Evolutionary conservation across 2,329 filamentous ascomycete genomes (phyloP).

Genomic region (Madurella mycetomatis): DNA sequence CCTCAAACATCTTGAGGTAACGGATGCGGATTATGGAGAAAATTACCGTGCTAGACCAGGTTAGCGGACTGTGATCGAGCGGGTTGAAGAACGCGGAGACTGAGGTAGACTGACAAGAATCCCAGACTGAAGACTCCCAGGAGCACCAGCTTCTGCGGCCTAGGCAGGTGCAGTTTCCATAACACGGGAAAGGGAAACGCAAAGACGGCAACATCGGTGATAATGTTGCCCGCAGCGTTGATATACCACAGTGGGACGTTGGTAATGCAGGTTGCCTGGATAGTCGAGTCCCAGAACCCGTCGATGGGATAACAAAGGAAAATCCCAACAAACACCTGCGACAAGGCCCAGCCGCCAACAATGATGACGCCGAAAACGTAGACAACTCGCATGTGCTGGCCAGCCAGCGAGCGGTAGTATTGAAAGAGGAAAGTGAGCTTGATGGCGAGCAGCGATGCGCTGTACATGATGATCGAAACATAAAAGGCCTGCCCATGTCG

Average conservation of each 20-base stretch:
- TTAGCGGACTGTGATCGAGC: slow-evolving; percentile 10
- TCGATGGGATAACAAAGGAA: slow-evolving; percentile 34
- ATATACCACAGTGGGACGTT: slow-evolving; percentile 33
- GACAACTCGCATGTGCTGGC: slow-evolving; percentile 30
- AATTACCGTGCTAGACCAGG: slow-evolving; percentile 27
- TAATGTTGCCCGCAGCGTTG: slow-evolving; percentile 36
- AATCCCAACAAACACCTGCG: slow-evolving; percentile 33
- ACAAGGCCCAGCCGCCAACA: slow-evolving; percentile 33
- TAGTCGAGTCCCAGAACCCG: slow-evolving; percentile 31
- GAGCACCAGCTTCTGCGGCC: slow-evolving; percentile 30
- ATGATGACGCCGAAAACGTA: slow-evolving; percentile 31
- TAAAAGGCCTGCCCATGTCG: slow-evolving; percentile 29
- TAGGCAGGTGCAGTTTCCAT: slow-evolving; percentile 30
- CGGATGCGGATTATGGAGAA: slow-evolving; percentile 36
- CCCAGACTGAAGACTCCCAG: slow-evolving; percentile 35
- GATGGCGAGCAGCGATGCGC: slow-evolving; percentile 30
- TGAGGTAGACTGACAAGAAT: slow-evolving; percentile 35
- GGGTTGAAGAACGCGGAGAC: background rate
- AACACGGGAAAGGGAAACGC: slow-evolving; percentile 34
- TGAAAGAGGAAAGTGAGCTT: slow-evolving; percentile 36
- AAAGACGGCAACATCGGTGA: slow-evolving; percentile 35
- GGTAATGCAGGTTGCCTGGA: slow-evolving; percentile 29
- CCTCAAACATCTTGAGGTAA: slow-evolving; percentile 31
- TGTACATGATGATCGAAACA: slow-evolving; percentile 36
- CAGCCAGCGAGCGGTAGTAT: slow-evolving; percentile 36